These are phyloP conservation scores for Sclerotinia minor DNA, from an alignment of 2,329 filamentous ascomycete species.

Conservation along the genomic window DNA sequence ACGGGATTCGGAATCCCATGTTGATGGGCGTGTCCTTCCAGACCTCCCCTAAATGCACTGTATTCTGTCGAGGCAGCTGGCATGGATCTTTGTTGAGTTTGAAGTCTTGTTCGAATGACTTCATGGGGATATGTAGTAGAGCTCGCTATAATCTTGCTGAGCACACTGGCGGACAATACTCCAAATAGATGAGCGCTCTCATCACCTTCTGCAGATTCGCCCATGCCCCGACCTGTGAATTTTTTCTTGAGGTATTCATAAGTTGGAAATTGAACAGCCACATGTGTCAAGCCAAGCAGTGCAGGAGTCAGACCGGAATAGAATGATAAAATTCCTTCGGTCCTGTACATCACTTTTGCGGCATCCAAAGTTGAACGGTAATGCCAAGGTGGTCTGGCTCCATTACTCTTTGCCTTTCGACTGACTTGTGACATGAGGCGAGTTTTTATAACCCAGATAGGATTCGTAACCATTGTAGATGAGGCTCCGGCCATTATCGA, in stretches of 20 bases:
- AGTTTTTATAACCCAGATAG: slow-evolving; percentile 99
- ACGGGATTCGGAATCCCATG: slow-evolving; percentile 31
- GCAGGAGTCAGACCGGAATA: slow-evolving; percentile 94
- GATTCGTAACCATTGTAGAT: slow-evolving; percentile 92
- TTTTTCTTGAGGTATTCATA: slow-evolving; percentile 91
- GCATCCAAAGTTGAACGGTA: slow-evolving; percentile 89
- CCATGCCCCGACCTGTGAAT: slow-evolving; percentile 90
- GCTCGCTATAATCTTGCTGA: slow-evolving; percentile 93
- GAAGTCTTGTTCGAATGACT: slow-evolving; percentile 87
- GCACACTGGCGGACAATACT: slow-evolving; percentile 81
- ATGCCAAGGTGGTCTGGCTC: slow-evolving; percentile 75
- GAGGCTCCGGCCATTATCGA: slow-evolving; percentile 88
- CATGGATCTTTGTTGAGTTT: slow-evolving; percentile 81
- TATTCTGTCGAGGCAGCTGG: slow-evolving; percentile 54
- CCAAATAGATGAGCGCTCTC: slow-evolving; percentile 75
- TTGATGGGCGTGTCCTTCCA: slow-evolving; percentile 34
- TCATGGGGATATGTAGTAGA: slow-evolving; percentile 97
- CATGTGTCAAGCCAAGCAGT: slow-evolving; percentile 86
- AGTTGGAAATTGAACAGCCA: slow-evolving; percentile 94
- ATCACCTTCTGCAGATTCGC: slow-evolving; percentile 56
- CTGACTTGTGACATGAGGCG: slow-evolving; percentile 92
- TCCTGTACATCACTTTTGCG: slow-evolving; percentile 91
- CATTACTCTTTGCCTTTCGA: slow-evolving; percentile 52
- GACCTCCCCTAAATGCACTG: slow-evolving; percentile 46
- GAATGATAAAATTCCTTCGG: slow-evolving; percentile 85